These are phyloP conservation scores for Boechera stricta DNA, from an alignment of 345 rosid species.

Conservation along the genomic window DNA sequence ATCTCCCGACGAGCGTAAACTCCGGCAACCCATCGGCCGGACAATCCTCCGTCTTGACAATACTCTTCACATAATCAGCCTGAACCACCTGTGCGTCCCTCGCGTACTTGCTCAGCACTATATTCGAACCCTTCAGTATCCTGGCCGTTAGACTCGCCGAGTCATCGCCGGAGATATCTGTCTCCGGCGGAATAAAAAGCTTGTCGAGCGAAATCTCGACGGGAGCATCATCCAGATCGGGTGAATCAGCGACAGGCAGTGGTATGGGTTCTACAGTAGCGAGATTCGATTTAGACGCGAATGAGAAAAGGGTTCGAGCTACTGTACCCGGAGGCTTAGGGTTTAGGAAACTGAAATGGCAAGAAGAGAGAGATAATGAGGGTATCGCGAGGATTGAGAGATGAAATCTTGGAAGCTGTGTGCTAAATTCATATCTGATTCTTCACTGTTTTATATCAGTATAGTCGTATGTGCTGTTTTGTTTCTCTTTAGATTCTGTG, in stretches of 20 bases:
- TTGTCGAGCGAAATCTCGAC: conserved; percentile 62
- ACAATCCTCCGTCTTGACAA: conserved; percentile 82
- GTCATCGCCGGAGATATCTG: conserved; percentile 55
- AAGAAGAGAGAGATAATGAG: conserved; percentile 35
- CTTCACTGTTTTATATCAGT: not conserved
- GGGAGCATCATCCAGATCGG: conserved; percentile 42
- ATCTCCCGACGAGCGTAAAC: conserved; percentile 93
- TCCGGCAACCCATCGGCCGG: conserved; percentile 90
- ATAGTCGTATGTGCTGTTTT: not conserved
- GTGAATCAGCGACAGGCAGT: conserved; percentile 41
- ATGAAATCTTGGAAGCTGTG: conserved; percentile 56
- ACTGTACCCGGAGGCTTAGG: conserved; percentile 38
- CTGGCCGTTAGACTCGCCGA: conserved; percentile 53
- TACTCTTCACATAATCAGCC: conserved; percentile 91
- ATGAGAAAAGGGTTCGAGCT: conserved; percentile 28
- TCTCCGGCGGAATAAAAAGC: conserved; percentile 88
- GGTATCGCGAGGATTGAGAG: conserved; percentile 47
- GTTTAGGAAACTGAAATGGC: conserved; percentile 44
- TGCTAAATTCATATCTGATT: conserved; percentile 45
- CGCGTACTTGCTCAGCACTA: conserved; percentile 89
- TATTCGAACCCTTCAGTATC: conserved; percentile 85
- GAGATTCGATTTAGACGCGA: conserved; percentile 51
- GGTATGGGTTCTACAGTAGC: conserved; percentile 62
- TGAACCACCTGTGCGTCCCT: conserved; percentile 76
- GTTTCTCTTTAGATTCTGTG: conserved; percentile 27